Conservation (phyloP, 2,329 filamentous ascomycete species). For the Calcarisporium arbuscula region DNA sequence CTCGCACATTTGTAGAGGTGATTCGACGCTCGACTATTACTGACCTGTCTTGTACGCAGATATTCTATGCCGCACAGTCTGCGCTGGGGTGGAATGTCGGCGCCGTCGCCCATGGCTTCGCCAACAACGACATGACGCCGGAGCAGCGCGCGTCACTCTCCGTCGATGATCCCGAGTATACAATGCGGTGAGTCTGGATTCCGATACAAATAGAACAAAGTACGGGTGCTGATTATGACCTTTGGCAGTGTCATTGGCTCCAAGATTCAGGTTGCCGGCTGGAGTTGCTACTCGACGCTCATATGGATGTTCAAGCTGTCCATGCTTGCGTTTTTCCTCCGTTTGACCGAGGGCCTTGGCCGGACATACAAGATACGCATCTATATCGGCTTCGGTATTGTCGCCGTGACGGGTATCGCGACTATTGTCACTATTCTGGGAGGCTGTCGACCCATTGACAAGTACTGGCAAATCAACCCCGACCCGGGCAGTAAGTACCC, state of each 20-base stretch:
- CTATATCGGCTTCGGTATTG: conserved; percentile 42
- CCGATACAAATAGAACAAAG: neutral
- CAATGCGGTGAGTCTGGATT: conserved; percentile 22
- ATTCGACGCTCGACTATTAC: neutral
- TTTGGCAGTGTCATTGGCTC: conserved; percentile 42
- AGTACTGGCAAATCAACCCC: conserved; percentile 54
- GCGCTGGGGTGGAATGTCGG: conserved; percentile 45
- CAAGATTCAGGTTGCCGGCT: conserved; percentile 50
- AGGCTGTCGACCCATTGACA: conserved; percentile 44
- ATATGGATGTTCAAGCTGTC: conserved; percentile 52
- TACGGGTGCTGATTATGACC: neutral
- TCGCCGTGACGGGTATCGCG: conserved; percentile 41
- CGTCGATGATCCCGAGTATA: conserved; percentile 38
- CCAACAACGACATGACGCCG: conserved; percentile 52
- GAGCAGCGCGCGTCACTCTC: conserved; percentile 38
- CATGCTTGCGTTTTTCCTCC: conserved; percentile 49
- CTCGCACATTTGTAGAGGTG: neutral
- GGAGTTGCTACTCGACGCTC: conserved; percentile 47
- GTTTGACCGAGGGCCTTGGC: conserved; percentile 34
- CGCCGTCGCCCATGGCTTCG: conserved; percentile 41
- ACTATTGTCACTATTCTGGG: conserved; percentile 44
- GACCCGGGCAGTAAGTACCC: conserved; percentile 44
- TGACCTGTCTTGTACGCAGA: conserved; percentile 29
- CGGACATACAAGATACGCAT: conserved; percentile 37
- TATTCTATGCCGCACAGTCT: conserved; percentile 45